phyloP scores from a whole-genome alignment of 2,329 filamentous ascomycete species.

The Pestalotiopsis fici region DNA sequence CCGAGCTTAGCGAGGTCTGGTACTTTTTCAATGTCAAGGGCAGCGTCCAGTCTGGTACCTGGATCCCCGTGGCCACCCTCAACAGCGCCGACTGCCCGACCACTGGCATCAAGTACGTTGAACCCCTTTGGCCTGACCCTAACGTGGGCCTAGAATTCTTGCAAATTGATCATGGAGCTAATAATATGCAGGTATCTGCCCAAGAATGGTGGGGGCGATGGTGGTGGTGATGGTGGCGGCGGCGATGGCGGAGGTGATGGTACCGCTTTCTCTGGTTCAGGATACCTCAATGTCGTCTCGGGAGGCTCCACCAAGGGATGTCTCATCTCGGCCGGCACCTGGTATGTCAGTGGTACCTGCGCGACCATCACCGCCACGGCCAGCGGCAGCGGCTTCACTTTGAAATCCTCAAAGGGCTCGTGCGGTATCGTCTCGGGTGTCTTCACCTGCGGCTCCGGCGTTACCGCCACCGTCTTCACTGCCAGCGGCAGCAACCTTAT shows the following conservation, averaged over 20 bases:
- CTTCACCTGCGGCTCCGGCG: constrained; percentile 55
- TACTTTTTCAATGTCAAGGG: constrained; percentile 65
- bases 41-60: constrained; percentile 61
- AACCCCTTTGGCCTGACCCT: no score
- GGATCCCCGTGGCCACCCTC: constrained; percentile 26
- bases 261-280: constrained; percentile 49
- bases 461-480: constrained; percentile 21
- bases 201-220: constrained; percentile 18
- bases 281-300: constrained; percentile 58
- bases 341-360: constrained; percentile 69
- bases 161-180: neutral
- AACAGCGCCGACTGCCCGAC: constrained; percentile 10
- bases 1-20: constrained; percentile 52
- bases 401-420: constrained; percentile 58
- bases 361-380: constrained; percentile 62
- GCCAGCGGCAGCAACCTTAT: constrained; percentile 5
- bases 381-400: constrained; percentile 51
- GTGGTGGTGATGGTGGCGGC: neutral
- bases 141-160: no score
- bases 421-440: constrained; percentile 57
- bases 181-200: constrained; percentile 13
- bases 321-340: constrained; percentile 66
- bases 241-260: neutral
- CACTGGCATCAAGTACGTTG: constrained; percentile 15
- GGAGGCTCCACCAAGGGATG: constrained; percentile 58